Conservation (phyloP, 352 stramenopile species). For the Phytopythium oedochilum region DNA sequence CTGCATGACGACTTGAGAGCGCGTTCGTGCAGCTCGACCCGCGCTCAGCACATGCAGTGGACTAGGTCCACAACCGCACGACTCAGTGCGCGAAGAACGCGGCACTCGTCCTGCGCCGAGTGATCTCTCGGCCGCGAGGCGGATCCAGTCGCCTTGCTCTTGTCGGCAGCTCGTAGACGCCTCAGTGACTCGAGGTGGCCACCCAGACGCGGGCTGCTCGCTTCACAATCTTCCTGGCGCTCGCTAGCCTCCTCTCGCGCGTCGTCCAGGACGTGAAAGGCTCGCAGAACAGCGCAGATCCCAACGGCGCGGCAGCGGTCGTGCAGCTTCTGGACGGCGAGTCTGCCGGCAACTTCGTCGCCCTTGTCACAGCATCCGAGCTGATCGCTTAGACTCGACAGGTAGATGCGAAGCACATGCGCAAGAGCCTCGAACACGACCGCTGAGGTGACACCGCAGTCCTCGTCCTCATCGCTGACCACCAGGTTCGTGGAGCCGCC, state of each 20-base stretch:
- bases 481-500: not conserved
- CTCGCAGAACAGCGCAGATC: conserved; percentile 13
- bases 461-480: not conserved
- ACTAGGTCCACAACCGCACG: not conserved
- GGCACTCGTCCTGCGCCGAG: not conserved
- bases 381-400: conserved; percentile 13
- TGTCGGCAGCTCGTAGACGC: not conserved
- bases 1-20: too few relatives aligned
- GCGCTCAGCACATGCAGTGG: not conserved
- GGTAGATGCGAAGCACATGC: conserved; percentile 17
- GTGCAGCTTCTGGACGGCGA: conserved; percentile 6
- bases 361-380: not conserved
- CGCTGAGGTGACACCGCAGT: not conserved
- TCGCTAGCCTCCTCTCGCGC: not conserved
- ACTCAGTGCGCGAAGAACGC: not conserved
- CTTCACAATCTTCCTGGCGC: not conserved
- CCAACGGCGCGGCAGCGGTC: conserved; percentile 17
- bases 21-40: too few relatives aligned
- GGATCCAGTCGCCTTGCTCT: not conserved
- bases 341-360: not conserved
- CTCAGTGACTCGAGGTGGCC: not conserved
- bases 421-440: conserved; percentile 10
- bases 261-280: conserved; percentile 2
- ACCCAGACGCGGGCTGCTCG: not conserved
- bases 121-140: not conserved